These are phyloP conservation scores for Isoetes taiwanensis DNA, from an alignment of 75 land plant genomes.

Conservation along the genomic window DNA sequence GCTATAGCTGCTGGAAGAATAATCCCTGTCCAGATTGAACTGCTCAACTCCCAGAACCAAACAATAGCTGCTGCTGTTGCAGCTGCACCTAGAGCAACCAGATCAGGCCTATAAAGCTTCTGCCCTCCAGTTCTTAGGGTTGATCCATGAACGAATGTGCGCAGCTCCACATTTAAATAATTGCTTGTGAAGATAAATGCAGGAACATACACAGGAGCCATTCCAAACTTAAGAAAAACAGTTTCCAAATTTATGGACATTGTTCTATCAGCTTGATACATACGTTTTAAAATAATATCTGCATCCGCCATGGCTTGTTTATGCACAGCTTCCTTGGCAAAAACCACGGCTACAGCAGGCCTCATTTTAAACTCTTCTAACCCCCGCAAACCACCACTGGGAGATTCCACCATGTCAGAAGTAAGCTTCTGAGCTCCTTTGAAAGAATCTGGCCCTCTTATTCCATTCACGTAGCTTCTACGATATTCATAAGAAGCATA, in stretches of 20 bases:
- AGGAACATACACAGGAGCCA: background rate
- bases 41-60: background rate
- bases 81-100: background rate
- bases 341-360: background rate
- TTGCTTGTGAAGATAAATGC: background rate
- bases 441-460: background rate
- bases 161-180: background rate
- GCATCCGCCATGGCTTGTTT: background rate
- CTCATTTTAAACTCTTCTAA: background rate
- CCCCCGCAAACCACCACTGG: background rate
- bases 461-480: background rate
- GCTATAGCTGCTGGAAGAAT: background rate
- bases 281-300: background rate
- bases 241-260: background rate
- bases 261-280: background rate
- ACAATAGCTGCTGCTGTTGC: background rate
- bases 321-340: background rate
- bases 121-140: background rate
- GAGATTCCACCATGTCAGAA: slow-evolving; percentile 3
- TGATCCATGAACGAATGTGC: background rate
- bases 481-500: background rate
- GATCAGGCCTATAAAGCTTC: background rate
- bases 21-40: too few species aligned
- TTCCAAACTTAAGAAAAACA: background rate
- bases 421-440: background rate